A percentile compares a stretch with the other conserved stretches of the same genome.
These are phyloP conservation scores for Komagataella pastoris DNA, from an alignment of 805 yeast genomes.

Conservation along the genomic window DNA sequence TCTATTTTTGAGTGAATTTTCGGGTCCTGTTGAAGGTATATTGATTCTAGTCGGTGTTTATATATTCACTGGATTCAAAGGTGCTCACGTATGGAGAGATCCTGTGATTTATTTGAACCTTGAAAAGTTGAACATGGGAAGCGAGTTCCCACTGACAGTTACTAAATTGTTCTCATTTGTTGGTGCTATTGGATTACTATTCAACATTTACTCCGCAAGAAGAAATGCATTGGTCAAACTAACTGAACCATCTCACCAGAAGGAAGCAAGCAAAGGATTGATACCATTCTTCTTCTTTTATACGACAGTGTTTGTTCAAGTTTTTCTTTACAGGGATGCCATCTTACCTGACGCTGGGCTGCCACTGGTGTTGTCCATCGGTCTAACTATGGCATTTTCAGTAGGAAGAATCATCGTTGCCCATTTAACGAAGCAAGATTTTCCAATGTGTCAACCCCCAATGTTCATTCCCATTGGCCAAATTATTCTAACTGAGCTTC, in stretches of 20 bases:
- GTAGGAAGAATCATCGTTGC: constrained; percentile 89
- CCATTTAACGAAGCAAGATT: constrained; percentile 68
- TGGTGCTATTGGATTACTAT: constrained; percentile 41
- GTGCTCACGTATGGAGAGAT: constrained; percentile 55
- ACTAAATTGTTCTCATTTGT: constrained; percentile 25
- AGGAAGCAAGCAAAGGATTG: constrained; percentile 39
- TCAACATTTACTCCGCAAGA: constrained; percentile 59
- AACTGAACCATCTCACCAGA: constrained; percentile 16
- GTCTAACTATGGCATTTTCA: constrained; percentile 63
- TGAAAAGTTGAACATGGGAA: constrained; percentile 14
- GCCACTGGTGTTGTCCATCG: constrained; percentile 58
- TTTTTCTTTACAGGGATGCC: constrained; percentile 33
- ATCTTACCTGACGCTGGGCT: constrained; percentile 29
- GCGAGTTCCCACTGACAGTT: constrained; percentile 20
- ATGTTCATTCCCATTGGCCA: constrained; percentile 51
- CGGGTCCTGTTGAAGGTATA: constrained; percentile 96
- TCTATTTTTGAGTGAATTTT: constrained; percentile 60
- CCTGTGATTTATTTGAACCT: constrained; percentile 27
- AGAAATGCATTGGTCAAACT: constrained; percentile 41
- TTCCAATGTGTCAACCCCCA: constrained; percentile 65
- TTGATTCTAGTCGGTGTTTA: constrained; percentile 44
- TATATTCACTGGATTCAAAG: constrained; percentile 49
- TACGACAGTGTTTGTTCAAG: constrained; percentile 30
- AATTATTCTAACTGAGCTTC: constrained; percentile 19
- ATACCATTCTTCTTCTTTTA: constrained; percentile 55